Conservation (phyloP, 768 basidiomycete species). For the Agaricus sinodeliciosus region DNA sequence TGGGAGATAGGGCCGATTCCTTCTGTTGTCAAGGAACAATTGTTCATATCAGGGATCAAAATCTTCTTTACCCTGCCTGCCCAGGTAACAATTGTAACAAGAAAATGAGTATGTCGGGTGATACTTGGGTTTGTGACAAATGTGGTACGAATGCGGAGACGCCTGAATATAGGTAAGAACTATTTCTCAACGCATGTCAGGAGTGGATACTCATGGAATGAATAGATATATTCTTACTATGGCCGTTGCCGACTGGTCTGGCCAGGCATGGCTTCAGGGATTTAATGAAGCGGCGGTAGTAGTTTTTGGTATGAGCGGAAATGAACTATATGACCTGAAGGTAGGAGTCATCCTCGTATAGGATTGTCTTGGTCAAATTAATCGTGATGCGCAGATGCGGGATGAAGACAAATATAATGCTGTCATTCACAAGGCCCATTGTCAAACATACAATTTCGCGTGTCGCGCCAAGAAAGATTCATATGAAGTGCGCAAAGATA, state of each 20-base stretch:
- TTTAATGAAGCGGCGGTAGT: slow-evolving; percentile 88
- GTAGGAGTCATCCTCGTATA: slow-evolving; percentile 27
- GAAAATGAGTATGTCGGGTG: slow-evolving; percentile 70
- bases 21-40: slow-evolving; percentile 81
- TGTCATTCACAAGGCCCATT: slow-evolving; percentile 57
- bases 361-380: too few relatives aligned
- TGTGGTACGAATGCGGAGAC: slow-evolving; percentile 65
- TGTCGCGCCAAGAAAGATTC: slow-evolving; percentile 86
- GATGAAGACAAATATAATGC: slow-evolving; percentile 53
- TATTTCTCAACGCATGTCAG: neutral
- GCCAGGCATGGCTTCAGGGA: slow-evolving; percentile 87
- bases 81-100: slow-evolving; percentile 77
- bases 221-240: slow-evolving; percentile 74
- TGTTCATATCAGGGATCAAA: slow-evolving; percentile 81
- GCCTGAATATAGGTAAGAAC: slow-evolving; percentile 73
- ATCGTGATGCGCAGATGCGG: slow-evolving; percentile 35
- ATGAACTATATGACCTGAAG: slow-evolving; percentile 71
- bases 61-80: slow-evolving; percentile 86
- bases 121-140: slow-evolving; percentile 90
- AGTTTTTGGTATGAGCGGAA: slow-evolving; percentile 73
- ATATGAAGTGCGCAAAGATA: slow-evolving; percentile 58
- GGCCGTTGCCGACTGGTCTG: slow-evolving; percentile 86
- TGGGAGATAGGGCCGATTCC: slow-evolving; percentile 70
- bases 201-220: neutral
- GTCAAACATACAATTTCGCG: slow-evolving; percentile 72